Percentiles rank a stretch among this genome's conserved stretches.
phyloP scores from a whole-genome alignment of 2,329 filamentous ascomycete species.

The Sarocladiaceae sp. region DNA sequence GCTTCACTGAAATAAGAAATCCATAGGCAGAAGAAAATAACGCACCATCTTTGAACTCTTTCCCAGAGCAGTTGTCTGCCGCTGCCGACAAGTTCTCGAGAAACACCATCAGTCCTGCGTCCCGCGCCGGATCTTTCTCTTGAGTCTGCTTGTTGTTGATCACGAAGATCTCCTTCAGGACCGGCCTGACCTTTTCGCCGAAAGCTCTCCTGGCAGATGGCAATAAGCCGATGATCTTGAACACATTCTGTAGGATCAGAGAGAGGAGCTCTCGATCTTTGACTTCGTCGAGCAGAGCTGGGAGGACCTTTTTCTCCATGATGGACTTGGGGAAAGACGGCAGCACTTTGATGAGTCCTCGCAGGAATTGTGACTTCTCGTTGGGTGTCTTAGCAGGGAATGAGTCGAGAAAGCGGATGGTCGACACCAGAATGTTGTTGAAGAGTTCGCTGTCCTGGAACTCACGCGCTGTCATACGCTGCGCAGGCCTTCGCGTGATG shows the following conservation, averaged over 20 bases:
- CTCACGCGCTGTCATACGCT: constrained; percentile 79
- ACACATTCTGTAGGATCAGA: constrained; percentile 82
- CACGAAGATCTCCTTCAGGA: constrained; percentile 76
- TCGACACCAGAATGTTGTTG: constrained; percentile 93
- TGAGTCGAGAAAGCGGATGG: constrained; percentile 87
- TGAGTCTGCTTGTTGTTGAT: constrained; percentile 50
- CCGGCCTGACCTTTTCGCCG: constrained; percentile 78
- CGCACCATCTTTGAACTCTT: constrained; percentile 89
- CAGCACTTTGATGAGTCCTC: constrained; percentile 78
- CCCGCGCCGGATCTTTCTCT: constrained; percentile 76
- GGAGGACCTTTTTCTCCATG: constrained; percentile 89
- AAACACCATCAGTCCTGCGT: constrained; percentile 86
- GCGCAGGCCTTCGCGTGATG: constrained; percentile 80
- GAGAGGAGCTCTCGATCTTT: constrained; percentile 87
- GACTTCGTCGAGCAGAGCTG: constrained; percentile 82
- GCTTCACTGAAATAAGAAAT: too few relatives aligned
- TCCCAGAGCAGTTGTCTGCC: constrained; percentile 75
- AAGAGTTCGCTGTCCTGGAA: constrained; percentile 97
- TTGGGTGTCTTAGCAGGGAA: constrained; percentile 86
- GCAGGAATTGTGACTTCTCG: constrained; percentile 88
- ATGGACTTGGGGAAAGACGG: constrained; percentile 90
- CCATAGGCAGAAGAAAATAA: constrained; percentile 16
- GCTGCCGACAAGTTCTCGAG: constrained; percentile 75
- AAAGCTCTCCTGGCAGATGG: constrained; percentile 74
- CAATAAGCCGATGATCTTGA: constrained; percentile 77